Conservation (phyloP, 2,329 filamentous ascomycete genomes). For the Hypoxylon sp. region DNA sequence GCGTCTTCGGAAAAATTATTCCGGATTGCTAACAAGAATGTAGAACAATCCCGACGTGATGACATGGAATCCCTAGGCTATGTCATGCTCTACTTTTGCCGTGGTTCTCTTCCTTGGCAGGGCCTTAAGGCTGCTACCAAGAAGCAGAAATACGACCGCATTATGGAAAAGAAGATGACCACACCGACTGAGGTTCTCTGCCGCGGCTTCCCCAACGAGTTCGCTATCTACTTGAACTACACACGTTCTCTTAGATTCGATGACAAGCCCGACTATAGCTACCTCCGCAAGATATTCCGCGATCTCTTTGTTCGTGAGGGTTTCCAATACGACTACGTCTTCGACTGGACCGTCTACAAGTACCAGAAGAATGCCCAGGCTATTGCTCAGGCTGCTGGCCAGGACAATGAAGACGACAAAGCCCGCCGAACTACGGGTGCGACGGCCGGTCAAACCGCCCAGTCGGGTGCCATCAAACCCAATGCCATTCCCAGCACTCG, state of each 20-base stretch:
- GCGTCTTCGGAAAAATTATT: neutral
- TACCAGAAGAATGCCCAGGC: conserved; percentile 99
- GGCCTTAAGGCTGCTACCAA: conserved; percentile 98
- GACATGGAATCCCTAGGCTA: conserved; percentile 99
- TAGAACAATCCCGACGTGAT: conserved; percentile 97
- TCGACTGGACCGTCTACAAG: conserved; percentile 99
- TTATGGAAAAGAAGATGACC: conserved; percentile 99
- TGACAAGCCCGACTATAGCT: conserved; percentile 99
- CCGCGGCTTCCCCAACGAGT: conserved; percentile 99
- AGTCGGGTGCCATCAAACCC: conserved; percentile 76
- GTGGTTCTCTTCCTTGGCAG: conserved; percentile 98
- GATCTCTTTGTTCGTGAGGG: conserved; percentile 98
- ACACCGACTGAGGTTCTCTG: conserved; percentile 98
- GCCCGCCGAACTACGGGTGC: conserved; percentile 76
- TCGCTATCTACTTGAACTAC: conserved; percentile 99
- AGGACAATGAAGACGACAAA: conserved; percentile 83
- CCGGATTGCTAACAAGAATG: conserved; percentile 49
- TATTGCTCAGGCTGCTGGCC: conserved; percentile 84
- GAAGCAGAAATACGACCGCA: conserved; percentile 99
- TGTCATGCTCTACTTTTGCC: conserved; percentile 99
- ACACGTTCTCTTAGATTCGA: conserved; percentile 98
- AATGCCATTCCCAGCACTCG: conserved; percentile 82
- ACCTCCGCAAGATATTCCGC: conserved; percentile 99
- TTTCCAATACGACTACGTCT: conserved; percentile 99
- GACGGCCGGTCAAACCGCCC: conserved; percentile 72